Percentiles rank a stretch among this genome's conserved stretches.
Evolutionary conservation across 768 basidiomycete genomes (phyloP).

Genomic region (Trametes meyenii): DNA sequence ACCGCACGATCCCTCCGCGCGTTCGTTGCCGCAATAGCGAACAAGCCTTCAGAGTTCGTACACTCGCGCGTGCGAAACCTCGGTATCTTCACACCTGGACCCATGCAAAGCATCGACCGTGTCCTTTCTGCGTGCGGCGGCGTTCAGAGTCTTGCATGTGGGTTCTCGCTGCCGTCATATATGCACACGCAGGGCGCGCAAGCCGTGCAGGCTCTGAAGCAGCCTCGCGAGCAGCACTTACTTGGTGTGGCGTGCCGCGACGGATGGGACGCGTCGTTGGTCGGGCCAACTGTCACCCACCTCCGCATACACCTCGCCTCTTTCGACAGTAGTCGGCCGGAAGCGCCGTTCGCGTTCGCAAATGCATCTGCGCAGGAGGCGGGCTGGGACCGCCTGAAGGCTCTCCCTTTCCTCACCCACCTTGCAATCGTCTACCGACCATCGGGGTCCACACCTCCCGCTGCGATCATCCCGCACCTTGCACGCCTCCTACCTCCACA

Average conservation of each 20-base stretch:
- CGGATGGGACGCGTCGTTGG: slow-evolving; percentile 37
- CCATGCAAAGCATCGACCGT: slow-evolving; percentile 35
- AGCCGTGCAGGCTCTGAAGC: slow-evolving; percentile 23
- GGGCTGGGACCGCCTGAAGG: slow-evolving; percentile 29
- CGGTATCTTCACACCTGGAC: slow-evolving; percentile 41
- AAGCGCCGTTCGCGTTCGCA: slow-evolving; percentile 22
- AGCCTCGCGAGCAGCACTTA: slow-evolving; percentile 38
- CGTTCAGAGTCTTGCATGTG: slow-evolving; percentile 39
- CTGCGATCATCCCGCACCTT: slow-evolving; percentile 24
- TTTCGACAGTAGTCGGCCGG: slow-evolving; percentile 20
- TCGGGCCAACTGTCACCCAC: slow-evolving; percentile 37
- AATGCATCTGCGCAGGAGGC: slow-evolving; percentile 7
- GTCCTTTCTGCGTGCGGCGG: slow-evolving; percentile 37
- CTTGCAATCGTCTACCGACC: slow-evolving; percentile 35
- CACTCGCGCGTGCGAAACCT: slow-evolving; percentile 35
- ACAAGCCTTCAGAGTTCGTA: slow-evolving; percentile 32
- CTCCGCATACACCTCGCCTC: slow-evolving; percentile 38
- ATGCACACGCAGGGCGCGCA: slow-evolving; percentile 20
- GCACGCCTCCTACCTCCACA: slow-evolving; percentile 17
- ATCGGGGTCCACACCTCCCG: slow-evolving; percentile 15
- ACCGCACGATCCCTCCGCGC: slow-evolving; percentile 35
- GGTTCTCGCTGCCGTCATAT: slow-evolving; percentile 38
- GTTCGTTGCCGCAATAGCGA: slow-evolving; percentile 34
- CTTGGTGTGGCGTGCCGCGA: slow-evolving; percentile 40
- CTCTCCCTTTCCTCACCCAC: slow-evolving; percentile 36